Evolutionary conservation across 2,329 filamentous ascomycete species (phyloP), one percentile per base, ranked within the genome.

Genomic region (Epichloe festucae): DNA sequence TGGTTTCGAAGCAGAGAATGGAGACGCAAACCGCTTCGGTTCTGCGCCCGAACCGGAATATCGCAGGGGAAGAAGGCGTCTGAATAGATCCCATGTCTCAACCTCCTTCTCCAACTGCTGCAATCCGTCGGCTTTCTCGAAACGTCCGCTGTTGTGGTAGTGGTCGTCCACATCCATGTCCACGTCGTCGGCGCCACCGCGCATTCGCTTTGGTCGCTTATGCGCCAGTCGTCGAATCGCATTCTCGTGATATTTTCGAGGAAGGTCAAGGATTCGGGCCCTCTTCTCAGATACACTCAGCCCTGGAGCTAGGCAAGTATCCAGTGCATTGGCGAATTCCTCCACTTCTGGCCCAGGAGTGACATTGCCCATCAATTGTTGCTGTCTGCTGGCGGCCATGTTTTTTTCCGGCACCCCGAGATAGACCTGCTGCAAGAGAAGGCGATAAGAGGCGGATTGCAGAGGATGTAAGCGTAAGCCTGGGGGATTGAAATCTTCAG

Each of bases 31-130:
- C 63, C 57, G 65, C 58, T 51, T 70, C 67, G 53, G 60, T 27
- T 54, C 53, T 15, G 52, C 34, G 23, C 54, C 56, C 23, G 58
- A 55, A 15, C 62, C 55, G 38, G 74, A 70, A 62, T 88, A 84
- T 59, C 87, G 78, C 56, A 88, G 67, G 11, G 84, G 81, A 49
- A 95, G 76, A 54, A 95, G 73, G 40, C 87, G 78, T 47, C 82
- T 78, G 53, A 97, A 71, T 31, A 97, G 74, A 62, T 94, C 84
- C 93, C 93, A 98, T 0, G 89, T 93, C 60, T 94, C 88, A 41
- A 83, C 81, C 67, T 98, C 93, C 56, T 85, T 77, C 66, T 94
- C 82, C 75, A 89, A 85, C 52, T 77, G 61, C 77, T 56, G 62
- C 47, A 58, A 61, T 46, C 66, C 60, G 14, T 62, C 59, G 17